Conservation (phyloP, 129 eudicot genomes). For the Escallonia rubra region DNA sequence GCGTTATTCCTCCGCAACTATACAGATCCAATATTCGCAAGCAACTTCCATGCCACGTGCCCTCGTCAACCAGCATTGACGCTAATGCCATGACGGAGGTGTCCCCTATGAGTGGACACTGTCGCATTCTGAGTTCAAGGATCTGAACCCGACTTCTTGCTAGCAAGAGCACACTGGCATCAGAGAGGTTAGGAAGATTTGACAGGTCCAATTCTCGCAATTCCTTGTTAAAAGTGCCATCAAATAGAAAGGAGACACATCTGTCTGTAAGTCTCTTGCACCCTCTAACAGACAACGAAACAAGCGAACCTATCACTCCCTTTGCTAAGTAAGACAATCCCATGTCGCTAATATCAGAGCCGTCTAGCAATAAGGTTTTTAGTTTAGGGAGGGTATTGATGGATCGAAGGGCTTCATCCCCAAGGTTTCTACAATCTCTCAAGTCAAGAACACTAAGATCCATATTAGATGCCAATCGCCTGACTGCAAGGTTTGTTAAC, state of each 20-base stretch:
- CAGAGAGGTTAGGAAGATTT: constrained; percentile 72
- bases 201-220: constrained; percentile 80
- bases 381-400: constrained; percentile 55
- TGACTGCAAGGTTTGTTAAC: constrained; percentile 59
- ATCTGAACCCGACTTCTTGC: constrained; percentile 62
- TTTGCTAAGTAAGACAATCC: constrained; percentile 67
- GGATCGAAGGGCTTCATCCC: constrained; percentile 81
- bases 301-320: constrained; percentile 44
- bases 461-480: constrained; percentile 51
- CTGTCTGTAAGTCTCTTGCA: constrained; percentile 86
- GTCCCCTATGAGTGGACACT: constrained; percentile 86
- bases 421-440: constrained; percentile 81
- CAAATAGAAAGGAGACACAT: constrained; percentile 64
- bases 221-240: constrained; percentile 38
- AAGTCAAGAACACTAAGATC: constrained; percentile 65
- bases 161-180: constrained; percentile 60
- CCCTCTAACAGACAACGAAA: constrained; percentile 73
- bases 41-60: constrained; percentile 73
- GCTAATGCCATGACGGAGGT: constrained; percentile 91
- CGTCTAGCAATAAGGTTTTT: constrained; percentile 65
- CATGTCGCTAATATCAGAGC: constrained; percentile 70
- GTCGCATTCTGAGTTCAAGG: constrained; percentile 74
- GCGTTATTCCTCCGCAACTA: constrained; percentile 83
- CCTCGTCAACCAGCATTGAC: constrained; percentile 79
- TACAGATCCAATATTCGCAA: constrained; percentile 72